Evolutionary conservation across 2,329 filamentous ascomycete species (phyloP).

Genomic region (Lachnellula suecica): DNA sequence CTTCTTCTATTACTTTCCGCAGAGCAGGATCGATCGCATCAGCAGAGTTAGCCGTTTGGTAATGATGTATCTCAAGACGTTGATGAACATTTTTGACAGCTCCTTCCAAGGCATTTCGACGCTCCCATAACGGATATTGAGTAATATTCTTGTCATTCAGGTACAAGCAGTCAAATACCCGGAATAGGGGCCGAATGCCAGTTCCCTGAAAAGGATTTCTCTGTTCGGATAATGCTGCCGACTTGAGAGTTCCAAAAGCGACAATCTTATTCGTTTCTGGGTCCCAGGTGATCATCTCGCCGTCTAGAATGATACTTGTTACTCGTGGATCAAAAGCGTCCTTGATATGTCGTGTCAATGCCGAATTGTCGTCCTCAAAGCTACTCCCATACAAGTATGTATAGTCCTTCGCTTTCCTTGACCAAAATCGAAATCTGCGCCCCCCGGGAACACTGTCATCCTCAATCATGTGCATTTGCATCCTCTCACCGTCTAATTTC

Average conservation of each 20-base stretch:
- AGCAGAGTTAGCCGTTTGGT: constrained; percentile 63
- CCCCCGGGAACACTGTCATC: constrained; percentile 69
- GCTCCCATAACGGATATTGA: constrained; percentile 78
- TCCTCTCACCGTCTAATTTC: constrained; percentile 93
- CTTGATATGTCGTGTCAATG: constrained; percentile 77
- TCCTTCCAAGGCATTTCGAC: constrained; percentile 70
- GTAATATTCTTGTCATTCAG: constrained; percentile 81
- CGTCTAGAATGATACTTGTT: constrained; percentile 85
- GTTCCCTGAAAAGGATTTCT: constrained; percentile 62
- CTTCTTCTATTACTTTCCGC: constrained; percentile 79
- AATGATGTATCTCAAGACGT: constrained; percentile 79
- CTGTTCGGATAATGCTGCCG: constrained; percentile 78
- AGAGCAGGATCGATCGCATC: constrained; percentile 78
- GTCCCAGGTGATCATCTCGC: constrained; percentile 99
- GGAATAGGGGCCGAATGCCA: constrained; percentile 73
- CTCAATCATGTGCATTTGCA: constrained; percentile 90
- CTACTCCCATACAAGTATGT: constrained; percentile 87
- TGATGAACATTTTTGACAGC: constrained; percentile 70
- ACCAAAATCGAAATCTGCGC: constrained; percentile 83
- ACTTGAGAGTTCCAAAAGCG: constrained; percentile 90
- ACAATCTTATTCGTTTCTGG: constrained; percentile 80
- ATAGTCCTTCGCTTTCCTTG: constrained; percentile 93
- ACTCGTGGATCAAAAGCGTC: constrained; percentile 77
- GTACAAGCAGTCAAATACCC: constrained; percentile 88
- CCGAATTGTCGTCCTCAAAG: constrained; percentile 70